Base-by-base conservation (phyloP, 352 stramenopile species). In the Thraustochytrium striatum region DNA sequence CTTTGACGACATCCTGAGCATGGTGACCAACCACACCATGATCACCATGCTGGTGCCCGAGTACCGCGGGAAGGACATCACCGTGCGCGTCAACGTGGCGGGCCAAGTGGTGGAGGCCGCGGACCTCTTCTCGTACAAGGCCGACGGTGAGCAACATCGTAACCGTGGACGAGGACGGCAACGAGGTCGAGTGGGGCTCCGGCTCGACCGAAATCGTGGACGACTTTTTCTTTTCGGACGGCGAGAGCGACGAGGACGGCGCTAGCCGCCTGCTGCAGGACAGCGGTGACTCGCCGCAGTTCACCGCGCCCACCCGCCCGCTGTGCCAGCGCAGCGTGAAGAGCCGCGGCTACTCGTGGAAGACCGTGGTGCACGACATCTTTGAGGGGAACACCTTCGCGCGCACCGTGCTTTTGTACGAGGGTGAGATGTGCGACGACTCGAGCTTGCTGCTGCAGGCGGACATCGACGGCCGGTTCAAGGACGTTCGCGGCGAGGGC, bases 21-120 rank as follows among this genome's bases (percentile, higher is more conserved):
- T 79, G n/a, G 30, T 47, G 38, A 65, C n/a, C 32, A 79, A 72
- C 33, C 69, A 79, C 69, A 79, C 52, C 13, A 21, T 32, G n/a
- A 79, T 79, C 53, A 53, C 39, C 32, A 52, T 79, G 2, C 19
- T 44, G 30, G 7, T 79, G 9, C 69, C 69, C 7, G 21, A 25
- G 35, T 69, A 61, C 47, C 69, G 69, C 13, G 69, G 69, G 30
- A 79, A 79, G 69, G 50, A 79, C 30, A n/a, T 79, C n/a, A 19
- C 5, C 8, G 57, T 79, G 5, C 25, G 35, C 13, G 69, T 79
- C 8, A 25, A 36, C 35, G 69, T 55, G 13, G 69, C 69, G 7
- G 69, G 50, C n/a, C 69, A 79, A 36, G 19, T 9, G 3, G 69
- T 16, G 3, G 44, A 50, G n/a, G 50, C 69, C 47, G 11, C 28